Conservation (phyloP, 1,284 basidiomycete genomes). For the Crepidotus sp. region DNA sequence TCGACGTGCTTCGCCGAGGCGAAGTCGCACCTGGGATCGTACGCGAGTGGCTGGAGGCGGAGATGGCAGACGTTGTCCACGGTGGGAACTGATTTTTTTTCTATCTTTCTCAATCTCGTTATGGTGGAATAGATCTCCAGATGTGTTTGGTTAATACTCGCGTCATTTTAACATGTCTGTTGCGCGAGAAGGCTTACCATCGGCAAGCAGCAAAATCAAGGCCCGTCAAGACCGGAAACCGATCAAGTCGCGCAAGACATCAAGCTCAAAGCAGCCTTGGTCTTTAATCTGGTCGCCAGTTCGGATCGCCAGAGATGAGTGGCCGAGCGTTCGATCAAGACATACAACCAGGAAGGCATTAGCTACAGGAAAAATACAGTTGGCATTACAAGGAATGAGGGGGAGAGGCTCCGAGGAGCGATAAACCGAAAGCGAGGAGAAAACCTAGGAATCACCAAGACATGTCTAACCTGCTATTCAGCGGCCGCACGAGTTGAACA, state of each 20-base stretch:
- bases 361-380: conserved; percentile 10
- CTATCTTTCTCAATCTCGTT: conserved; percentile 4
- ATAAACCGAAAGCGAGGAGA: no score
- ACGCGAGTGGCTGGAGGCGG: conserved; percentile 41
- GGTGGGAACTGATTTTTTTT: conserved; percentile 6
- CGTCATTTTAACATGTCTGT: neutral
- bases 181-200: neutral
- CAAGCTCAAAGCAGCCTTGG: neutral
- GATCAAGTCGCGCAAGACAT: neutral
- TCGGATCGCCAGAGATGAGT: no score
- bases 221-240: no score
- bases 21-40: conserved; percentile 28
- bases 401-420: neutral
- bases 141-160: conserved; percentile 3
- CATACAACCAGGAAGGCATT: no score
- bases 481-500: neutral
- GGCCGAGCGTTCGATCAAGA: no score
- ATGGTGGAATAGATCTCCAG: conserved; percentile 7
- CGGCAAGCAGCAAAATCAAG: neutral
- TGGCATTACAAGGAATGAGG: neutral
- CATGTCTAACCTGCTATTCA: conserved; percentile 5
- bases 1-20: conserved; percentile 37
- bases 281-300: no score
- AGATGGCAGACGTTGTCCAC: conserved; percentile 27
- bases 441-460: conserved; percentile 11